These are phyloP conservation scores for Suillus decipiens DNA, from an alignment of 768 basidiomycete species.

Conservation along the genomic window DNA sequence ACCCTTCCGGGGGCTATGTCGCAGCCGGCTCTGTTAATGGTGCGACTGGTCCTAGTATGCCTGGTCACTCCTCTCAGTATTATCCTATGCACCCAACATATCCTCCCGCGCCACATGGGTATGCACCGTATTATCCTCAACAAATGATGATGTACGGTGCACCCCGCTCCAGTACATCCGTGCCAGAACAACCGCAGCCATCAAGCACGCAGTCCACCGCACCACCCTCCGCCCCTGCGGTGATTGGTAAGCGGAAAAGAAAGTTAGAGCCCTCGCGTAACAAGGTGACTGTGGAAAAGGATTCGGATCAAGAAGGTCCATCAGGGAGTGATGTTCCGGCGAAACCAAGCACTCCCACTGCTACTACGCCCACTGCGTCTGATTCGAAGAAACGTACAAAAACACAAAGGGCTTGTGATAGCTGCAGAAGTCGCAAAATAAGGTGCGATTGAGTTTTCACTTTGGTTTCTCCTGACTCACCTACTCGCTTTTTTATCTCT, in stretches of 20 bases:
- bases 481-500: not conserved
- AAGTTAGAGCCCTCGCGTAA: conserved; percentile 41
- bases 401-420: conserved; percentile 91
- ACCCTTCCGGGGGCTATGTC: conserved; percentile 39
- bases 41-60: conserved; percentile 40
- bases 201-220: conserved; percentile 36
- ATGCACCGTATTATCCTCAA: conserved; percentile 55
- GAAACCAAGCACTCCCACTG: conserved; percentile 33
- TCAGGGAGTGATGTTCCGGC: conserved; percentile 48
- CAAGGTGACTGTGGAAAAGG: conserved; percentile 45
- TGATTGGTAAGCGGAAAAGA: conserved; percentile 64
- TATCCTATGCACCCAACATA: conserved; percentile 62
- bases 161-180: conserved; percentile 37
- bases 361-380: conserved; percentile 33
- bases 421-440: conserved; percentile 89
- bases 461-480: conserved; percentile 10
- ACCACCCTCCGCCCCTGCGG: conserved; percentile 32
- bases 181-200: conserved; percentile 36
- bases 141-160: conserved; percentile 72
- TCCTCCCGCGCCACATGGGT: conserved; percentile 39
- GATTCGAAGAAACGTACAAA: conserved; percentile 89
- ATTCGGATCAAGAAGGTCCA: conserved; percentile 62
- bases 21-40: conserved; percentile 38
- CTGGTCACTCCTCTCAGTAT: conserved; percentile 46
- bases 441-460: conserved; percentile 41